Evolutionary conservation across 202 grass and related monocot genomes (phyloP).

Genomic region (Panicum hallii): DNA sequence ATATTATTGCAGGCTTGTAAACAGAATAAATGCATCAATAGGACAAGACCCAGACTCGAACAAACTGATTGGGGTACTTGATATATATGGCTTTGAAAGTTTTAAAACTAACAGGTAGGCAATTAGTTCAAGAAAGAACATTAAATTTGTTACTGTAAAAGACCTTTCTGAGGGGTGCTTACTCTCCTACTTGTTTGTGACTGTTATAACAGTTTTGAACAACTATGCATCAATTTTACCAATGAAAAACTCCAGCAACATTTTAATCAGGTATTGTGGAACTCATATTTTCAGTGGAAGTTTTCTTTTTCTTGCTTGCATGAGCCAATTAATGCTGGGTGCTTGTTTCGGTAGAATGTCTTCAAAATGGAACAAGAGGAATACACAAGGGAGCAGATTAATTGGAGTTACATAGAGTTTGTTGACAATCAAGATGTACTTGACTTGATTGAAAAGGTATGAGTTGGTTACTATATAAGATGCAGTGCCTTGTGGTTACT

Average conservation of each 20-base stretch:
- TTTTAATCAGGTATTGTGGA: conserved; percentile 89
- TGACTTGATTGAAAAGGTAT: conserved; percentile 97
- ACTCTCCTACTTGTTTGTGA: conserved; percentile 34
- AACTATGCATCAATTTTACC: conserved; percentile 98
- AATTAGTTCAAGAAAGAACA: conserved; percentile 41
- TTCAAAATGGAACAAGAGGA: conserved; percentile 99
- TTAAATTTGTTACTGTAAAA: conserved; percentile 30
- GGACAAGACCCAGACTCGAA: conserved; percentile 88
- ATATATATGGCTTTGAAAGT: conserved; percentile 99
- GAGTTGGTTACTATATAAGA: conserved; percentile 8
- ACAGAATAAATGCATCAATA: conserved; percentile 94
- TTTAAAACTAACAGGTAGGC: conserved; percentile 95
- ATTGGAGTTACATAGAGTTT: conserved; percentile 99
- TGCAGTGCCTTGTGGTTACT: background rate
- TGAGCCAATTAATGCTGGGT: conserved; percentile 31
- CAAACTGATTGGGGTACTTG: conserved; percentile 96
- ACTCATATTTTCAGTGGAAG: conserved; percentile 3
- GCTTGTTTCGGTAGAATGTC: conserved; percentile 73
- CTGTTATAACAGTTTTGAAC: conserved; percentile 81
- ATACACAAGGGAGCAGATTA: conserved; percentile 92
- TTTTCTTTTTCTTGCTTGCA: conserved; percentile 28
- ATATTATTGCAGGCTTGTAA: conserved; percentile 74
- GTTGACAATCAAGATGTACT: conserved; percentile 98
- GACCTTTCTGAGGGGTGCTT: conserved; percentile 25
- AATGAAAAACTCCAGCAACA: conserved; percentile 99